Conservation (phyloP, 2,329 filamentous ascomycete genomes). For the Periconia sp. region DNA sequence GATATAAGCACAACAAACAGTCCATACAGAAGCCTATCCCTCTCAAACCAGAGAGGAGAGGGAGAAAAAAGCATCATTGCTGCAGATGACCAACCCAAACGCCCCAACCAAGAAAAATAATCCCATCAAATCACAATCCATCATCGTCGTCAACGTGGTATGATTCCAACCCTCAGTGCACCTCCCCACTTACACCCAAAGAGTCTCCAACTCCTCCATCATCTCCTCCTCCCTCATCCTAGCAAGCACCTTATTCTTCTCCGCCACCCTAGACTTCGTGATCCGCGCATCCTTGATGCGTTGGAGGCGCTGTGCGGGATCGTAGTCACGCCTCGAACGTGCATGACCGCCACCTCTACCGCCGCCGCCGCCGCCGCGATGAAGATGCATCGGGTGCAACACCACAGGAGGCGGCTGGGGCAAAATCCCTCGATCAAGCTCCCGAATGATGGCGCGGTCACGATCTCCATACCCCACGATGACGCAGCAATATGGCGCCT, state of each 20-base stretch:
- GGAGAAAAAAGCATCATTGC: too few species aligned
- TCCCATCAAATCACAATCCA: too few species aligned
- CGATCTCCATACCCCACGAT: slow-evolving; percentile 3
- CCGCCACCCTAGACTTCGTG: slow-evolving; percentile 2
- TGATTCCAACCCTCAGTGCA: too few species aligned
- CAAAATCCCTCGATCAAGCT: slow-evolving; percentile 7
- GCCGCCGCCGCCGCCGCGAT: background rate
- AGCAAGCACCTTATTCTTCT: slow-evolving; percentile 8
- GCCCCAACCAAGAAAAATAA: too few species aligned
- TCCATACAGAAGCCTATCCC: too few species aligned
- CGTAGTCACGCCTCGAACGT: background rate
- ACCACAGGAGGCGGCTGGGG: background rate
- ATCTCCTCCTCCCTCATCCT: slow-evolving; percentile 1
- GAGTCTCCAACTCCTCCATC: slow-evolving; percentile 1
- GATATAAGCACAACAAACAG: too few species aligned
- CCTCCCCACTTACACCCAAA: background rate
- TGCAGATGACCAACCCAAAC: too few species aligned
- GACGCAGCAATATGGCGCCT: slow-evolving; percentile 6
- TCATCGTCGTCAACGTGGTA: too few species aligned
- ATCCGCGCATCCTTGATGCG: background rate
- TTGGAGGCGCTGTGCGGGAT: background rate
- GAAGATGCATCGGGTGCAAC: too few species aligned
- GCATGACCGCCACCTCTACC: background rate
- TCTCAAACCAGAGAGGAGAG: too few species aligned
- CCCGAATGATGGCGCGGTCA: slow-evolving; percentile 4